Evolutionary conservation across 2,329 filamentous ascomycete genomes (phyloP), one percentile per base, ranked within the genome.

Genomic region (Peltaster fructicola): DNA sequence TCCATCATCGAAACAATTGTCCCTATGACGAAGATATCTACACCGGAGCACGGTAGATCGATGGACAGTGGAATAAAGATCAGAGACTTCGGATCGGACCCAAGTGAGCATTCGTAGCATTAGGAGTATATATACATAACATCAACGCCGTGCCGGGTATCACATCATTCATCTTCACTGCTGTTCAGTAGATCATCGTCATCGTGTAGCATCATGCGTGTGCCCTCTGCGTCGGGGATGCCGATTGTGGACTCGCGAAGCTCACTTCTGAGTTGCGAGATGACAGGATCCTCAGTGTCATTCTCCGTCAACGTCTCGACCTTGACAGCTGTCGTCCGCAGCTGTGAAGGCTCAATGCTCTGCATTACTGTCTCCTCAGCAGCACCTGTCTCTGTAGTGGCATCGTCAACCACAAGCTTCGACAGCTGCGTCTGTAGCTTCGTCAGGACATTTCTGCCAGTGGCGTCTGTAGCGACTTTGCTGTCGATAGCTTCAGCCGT

Each of bases 401-500:
- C 41, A 15, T 42, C 34, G 30, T 47, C 57, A 29, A 61, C 54
- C 29, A 70, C 54, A 8, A 64, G 55, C 36, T 70, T 66, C 26
- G 63, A 54, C 7, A 73, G 38, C 6, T 41, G 41, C 11, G 45
- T 42, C 28, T 58, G 56, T 2, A 73, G 37, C 34, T 68, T 70
- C 31, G 58, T 56, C n/a, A 71, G 50, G 12, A 55, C 51, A 22
- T 66, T 65, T 5, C 59, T 53, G 15, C 63, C 53, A 11, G 63
- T 54, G 4, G 56, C 56, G 25, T 71, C 63, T 2, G 55, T 48
- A 1, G 61, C 61, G 3, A 61, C 48, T 22, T 58, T 54, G 12
- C 51, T 52, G 21, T 64, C 53, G n/a, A 59, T 50, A 7, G 56
- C 52, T 39, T 61, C 57, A 5, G 41, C 44, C 10, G 58, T 47